Conservation (phyloP, 768 basidiomycete species). For the Daedaleopsis sinensis region DNA sequence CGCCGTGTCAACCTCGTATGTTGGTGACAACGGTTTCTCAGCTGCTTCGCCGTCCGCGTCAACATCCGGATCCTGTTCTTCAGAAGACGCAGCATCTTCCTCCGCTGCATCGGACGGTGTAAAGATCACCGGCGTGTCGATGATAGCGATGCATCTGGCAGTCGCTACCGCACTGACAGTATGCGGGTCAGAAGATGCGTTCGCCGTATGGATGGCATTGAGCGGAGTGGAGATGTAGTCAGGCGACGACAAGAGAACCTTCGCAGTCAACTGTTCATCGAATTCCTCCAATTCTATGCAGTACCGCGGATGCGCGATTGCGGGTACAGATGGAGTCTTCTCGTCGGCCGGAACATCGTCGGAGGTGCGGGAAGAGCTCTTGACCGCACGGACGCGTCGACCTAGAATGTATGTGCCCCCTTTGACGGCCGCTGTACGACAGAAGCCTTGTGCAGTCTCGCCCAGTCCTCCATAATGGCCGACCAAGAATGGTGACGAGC, state of each 20-base stretch:
- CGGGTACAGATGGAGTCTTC: not conserved
- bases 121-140: slow-evolving; percentile 44
- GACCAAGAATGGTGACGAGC: slow-evolving; percentile 86
- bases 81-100: slow-evolving; percentile 20
- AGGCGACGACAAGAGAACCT: slow-evolving; percentile 55
- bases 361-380: slow-evolving; percentile 20
- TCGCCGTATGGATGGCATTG: not conserved
- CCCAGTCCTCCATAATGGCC: slow-evolving; percentile 94
- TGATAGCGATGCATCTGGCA: slow-evolving; percentile 54
- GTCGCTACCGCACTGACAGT: slow-evolving; percentile 36
- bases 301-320: slow-evolving; percentile 31
- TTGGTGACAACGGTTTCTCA: not conserved
- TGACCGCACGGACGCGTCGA: slow-evolving; percentile 40
- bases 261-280: slow-evolving; percentile 57
- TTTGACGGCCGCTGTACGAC: slow-evolving; percentile 82
- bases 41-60: slow-evolving; percentile 1
- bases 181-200: not conserved
- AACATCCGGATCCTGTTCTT: slow-evolving; percentile 23
- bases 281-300: slow-evolving; percentile 59
- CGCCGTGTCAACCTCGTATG: slow-evolving; percentile 55
- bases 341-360: slow-evolving; percentile 12
- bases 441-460: slow-evolving; percentile 91
- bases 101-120: slow-evolving; percentile 30
- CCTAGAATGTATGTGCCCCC: slow-evolving; percentile 78
- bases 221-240: slow-evolving; percentile 28